phyloP scores from a whole-genome alignment of 169 alveolate genomes.

The Cryptosporidium bovis region DNA sequence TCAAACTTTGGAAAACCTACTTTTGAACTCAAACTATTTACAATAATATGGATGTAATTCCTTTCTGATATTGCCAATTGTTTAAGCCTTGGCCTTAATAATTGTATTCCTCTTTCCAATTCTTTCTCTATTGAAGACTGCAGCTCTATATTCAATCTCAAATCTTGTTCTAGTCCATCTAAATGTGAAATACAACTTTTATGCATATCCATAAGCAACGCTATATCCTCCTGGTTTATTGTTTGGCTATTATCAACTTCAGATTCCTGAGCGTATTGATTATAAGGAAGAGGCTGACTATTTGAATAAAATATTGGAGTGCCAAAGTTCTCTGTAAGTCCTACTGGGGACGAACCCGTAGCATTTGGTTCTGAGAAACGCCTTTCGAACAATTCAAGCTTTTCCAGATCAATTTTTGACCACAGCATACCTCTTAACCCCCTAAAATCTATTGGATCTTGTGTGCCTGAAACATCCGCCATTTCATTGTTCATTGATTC shows the following conservation, averaged over 20 bases:
- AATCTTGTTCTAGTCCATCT: slow-evolving; percentile 41
- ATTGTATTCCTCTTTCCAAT: slow-evolving; percentile 39
- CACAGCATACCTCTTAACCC: slow-evolving; percentile 67
- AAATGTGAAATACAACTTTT: background rate
- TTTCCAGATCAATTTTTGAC: slow-evolving; percentile 53
- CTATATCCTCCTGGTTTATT: slow-evolving; percentile 22
- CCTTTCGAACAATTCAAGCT: slow-evolving; percentile 68
- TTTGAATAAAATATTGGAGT: slow-evolving; percentile 40
- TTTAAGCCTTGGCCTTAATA: slow-evolving; percentile 30
- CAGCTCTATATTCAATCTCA: slow-evolving; percentile 29
- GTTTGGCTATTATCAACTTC: background rate
- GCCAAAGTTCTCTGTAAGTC: slow-evolving; percentile 47
- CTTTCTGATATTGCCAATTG: slow-evolving; percentile 54
- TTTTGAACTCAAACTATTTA: slow-evolving; percentile 45
- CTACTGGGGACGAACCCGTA: slow-evolving; percentile 56
- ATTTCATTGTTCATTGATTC: background rate
- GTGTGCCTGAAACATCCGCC: background rate
- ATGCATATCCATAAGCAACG: slow-evolving; percentile 6
- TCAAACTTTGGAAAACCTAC: slow-evolving; percentile 61
- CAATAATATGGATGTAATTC: slow-evolving; percentile 24
- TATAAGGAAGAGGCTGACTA: slow-evolving; percentile 9
- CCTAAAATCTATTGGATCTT: slow-evolving; percentile 65
- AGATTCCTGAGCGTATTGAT: background rate
- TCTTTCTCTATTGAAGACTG: slow-evolving; percentile 52
- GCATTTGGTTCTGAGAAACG: slow-evolving; percentile 71